These are phyloP conservation scores for Scopulariopsis brevicaulis DNA, from an alignment of 2,329 filamentous ascomycete genomes.

Conservation along the genomic window DNA sequence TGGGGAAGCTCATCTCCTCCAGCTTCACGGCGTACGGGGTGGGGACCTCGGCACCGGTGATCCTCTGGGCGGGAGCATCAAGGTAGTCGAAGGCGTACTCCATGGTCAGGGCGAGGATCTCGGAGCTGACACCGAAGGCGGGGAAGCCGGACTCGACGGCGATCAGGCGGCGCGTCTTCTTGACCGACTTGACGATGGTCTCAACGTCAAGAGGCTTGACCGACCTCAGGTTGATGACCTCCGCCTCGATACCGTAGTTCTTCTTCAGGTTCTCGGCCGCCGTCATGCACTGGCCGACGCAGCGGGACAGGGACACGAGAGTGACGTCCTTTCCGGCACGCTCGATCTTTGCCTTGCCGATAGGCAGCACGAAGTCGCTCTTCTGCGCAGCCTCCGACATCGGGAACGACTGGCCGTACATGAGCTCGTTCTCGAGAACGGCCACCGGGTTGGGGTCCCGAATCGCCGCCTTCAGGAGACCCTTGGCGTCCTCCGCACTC, in stretches of 20 bases:
- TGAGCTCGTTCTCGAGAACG: conserved; percentile 76
- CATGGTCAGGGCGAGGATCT: conserved; percentile 90
- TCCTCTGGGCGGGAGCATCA: conserved; percentile 81
- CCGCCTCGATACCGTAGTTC: conserved; percentile 90
- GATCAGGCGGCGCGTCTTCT: conserved; percentile 93
- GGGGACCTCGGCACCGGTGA: conserved; percentile 94
- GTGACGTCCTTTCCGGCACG: conserved; percentile 91
- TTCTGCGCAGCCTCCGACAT: conserved; percentile 96
- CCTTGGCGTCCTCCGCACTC: conserved; percentile 97
- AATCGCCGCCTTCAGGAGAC: conserved; percentile 93
- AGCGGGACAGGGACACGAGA: conserved; percentile 88
- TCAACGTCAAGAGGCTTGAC: conserved; percentile 95
- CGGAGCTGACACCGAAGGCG: conserved; percentile 81
- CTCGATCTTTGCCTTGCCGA: conserved; percentile 99
- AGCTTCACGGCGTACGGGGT: conserved; percentile 90
- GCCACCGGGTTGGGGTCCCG: conserved; percentile 96
- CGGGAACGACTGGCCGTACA: conserved; percentile 91
- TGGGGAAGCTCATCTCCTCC: conserved; percentile 93
- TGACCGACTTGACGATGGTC: conserved; percentile 89
- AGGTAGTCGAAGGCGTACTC: conserved; percentile 99
- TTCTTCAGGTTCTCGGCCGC: conserved; percentile 88
- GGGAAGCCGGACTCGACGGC: conserved; percentile 94
- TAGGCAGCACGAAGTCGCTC: conserved; percentile 91
- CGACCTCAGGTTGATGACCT: conserved; percentile 97
- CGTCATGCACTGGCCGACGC: conserved; percentile 80